Evolutionary conservation across 192 early-diverging fungal species (phyloP).

Genomic region (Borealophlyctis nickersoniae): DNA sequence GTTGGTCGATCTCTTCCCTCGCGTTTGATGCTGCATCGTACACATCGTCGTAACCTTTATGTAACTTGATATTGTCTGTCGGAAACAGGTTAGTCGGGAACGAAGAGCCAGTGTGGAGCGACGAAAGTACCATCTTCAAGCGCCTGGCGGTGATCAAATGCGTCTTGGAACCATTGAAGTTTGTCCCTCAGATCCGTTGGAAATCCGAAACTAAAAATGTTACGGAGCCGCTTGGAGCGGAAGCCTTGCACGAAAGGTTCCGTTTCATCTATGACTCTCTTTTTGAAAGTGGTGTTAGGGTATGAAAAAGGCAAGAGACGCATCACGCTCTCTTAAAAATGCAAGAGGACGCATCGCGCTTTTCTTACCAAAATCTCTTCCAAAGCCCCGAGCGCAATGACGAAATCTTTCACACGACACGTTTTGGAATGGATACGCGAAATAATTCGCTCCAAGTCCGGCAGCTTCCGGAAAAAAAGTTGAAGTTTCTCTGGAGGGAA

Average conservation of each 20-base stretch:
- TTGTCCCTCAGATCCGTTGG: conserved; percentile 50
- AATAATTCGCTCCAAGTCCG: conserved; percentile 89
- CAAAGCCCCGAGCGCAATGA: conserved; percentile 63
- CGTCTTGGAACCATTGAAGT: conserved; percentile 69
- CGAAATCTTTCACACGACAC: conserved; percentile 84
- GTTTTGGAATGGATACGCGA: conserved; percentile 83
- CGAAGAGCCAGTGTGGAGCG: too few relatives aligned
- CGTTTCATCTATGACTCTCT: too few relatives aligned
- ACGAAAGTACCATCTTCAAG: conserved; percentile 54
- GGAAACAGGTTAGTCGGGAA: too few relatives aligned
- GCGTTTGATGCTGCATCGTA: conserved; percentile 68
- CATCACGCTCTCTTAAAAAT: too few relatives aligned
- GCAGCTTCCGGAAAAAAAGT: conserved; percentile 44
- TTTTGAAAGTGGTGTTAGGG: too few relatives aligned
- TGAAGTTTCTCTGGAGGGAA: conserved; percentile 32
- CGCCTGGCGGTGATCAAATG: conserved; percentile 71
- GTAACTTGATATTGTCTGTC: conserved; percentile 31
- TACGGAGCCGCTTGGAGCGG: conserved; percentile 49
- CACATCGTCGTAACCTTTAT: conserved; percentile 66
- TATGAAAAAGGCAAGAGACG: too few relatives aligned
- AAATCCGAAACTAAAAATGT: conserved; percentile 47
- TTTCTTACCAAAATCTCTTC: conserved; percentile 47
- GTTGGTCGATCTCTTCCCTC: conserved; percentile 58
- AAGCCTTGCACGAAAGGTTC: conserved; percentile 42
- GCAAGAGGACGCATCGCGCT: too few relatives aligned